A percentile compares a stretch with the other conserved stretches of the same genome.
Conservation (phyloP, 1,139 yeast genomes). For the Zhuliangozyma parablackwelliae region DNA sequence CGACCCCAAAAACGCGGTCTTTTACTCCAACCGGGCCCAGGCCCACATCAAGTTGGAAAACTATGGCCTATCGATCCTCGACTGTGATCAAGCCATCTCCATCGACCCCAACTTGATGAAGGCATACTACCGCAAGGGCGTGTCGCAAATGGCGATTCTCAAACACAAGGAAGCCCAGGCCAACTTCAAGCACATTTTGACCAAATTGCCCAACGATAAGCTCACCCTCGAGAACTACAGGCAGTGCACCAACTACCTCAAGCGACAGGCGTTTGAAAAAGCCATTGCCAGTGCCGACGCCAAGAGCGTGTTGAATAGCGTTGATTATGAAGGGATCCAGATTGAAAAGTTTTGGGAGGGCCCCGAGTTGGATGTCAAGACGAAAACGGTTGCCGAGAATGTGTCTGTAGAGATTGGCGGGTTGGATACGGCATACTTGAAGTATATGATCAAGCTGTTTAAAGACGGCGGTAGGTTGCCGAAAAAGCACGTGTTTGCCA, state of each 20-base stretch:
- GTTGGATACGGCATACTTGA: constrained; percentile 49
- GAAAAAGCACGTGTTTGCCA: constrained; percentile 78
- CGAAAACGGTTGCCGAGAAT: constrained; percentile 17
- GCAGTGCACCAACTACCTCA: constrained; percentile 64
- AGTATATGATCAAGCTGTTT: constrained; percentile 63
- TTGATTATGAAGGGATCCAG: constrained; percentile 48
- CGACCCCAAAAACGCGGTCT: constrained; percentile 64
- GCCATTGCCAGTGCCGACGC: constrained; percentile 75
- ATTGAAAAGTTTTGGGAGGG: constrained; percentile 66
- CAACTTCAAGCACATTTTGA: constrained; percentile 65
- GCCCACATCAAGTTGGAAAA: constrained; percentile 82
- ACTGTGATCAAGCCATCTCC: constrained; percentile 68
- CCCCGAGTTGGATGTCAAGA: constrained; percentile 45
- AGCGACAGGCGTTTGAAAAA: constrained; percentile 74
- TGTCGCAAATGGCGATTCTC: constrained; percentile 72
- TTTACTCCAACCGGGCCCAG: constrained; percentile 84
- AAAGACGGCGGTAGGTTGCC: constrained; percentile 72
- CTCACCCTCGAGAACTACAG: constrained; percentile 61
- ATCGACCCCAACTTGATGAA: constrained; percentile 67
- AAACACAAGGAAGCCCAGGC: constrained; percentile 70
- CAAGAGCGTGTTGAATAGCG: constrained; percentile 30
- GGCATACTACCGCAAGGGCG: constrained; percentile 81
- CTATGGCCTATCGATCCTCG: constrained; percentile 78
- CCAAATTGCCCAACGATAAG: constrained; percentile 63
- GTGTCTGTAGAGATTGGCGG: constrained; percentile 28